Evolutionary conservation across 208 protist species (phyloP).

Genomic region (Blechomonas ayalai): DNA sequence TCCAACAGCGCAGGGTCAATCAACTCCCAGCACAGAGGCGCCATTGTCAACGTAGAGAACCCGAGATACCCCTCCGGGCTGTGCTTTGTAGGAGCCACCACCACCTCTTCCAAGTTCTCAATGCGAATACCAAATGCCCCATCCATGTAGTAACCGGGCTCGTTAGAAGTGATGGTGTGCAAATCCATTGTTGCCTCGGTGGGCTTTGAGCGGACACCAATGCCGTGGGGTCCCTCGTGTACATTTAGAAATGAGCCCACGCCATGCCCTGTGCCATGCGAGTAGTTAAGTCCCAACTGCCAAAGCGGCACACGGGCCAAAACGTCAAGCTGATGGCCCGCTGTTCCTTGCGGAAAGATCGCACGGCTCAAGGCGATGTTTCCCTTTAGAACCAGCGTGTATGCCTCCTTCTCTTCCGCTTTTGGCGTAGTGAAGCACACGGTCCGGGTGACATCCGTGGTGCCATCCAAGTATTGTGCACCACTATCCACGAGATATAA

Average conservation of each 20-base stretch:
- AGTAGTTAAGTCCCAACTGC: conserved; percentile 92
- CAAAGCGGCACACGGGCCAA: conserved; percentile 90
- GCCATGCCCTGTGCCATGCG: conserved; percentile 95
- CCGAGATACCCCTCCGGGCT: conserved; percentile 53
- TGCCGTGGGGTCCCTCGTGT: conserved; percentile 92
- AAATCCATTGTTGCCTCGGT: conserved; percentile 50
- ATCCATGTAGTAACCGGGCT: conserved; percentile 97
- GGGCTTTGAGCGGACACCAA: conserved; percentile 35
- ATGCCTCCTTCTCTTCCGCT: conserved; percentile 79
- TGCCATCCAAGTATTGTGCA: conserved; percentile 93
- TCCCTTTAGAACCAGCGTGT: conserved; percentile 95
- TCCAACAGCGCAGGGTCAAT: conserved; percentile 78
- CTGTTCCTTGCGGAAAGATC: conserved; percentile 85
- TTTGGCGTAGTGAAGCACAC: conserved; percentile 77
- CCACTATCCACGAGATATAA: conserved; percentile 95
- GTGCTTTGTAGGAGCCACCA: conserved; percentile 39
- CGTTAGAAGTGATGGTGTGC: conserved; percentile 80
- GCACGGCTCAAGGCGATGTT: conserved; percentile 82
- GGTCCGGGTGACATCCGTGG: conserved; percentile 96
- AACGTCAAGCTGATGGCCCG: conserved; percentile 79
- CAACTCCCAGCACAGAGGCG: conserved; percentile 86
- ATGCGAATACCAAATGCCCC: conserved; percentile 97
- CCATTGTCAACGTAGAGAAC: conserved; percentile 84
- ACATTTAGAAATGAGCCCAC: conserved; percentile 96
- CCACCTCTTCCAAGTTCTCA: conserved; percentile 94